Percentiles rank a stretch among this genome's conserved stretches.
phyloP scores from a whole-genome alignment of 2,329 filamentous ascomycete species.

The Monosporascus sp. region DNA sequence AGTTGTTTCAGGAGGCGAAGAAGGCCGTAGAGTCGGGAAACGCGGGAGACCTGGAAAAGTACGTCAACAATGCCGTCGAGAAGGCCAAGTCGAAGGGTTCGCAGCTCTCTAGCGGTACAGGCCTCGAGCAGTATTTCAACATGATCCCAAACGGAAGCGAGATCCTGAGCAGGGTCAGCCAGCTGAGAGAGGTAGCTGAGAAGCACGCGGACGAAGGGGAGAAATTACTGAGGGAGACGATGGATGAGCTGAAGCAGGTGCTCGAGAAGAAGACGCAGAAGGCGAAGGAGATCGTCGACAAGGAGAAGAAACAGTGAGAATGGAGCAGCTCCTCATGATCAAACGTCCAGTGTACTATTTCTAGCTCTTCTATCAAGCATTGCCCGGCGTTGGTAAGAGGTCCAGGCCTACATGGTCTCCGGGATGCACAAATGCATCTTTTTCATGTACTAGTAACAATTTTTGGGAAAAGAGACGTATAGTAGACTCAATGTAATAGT shows the following conservation, averaged over 20 bases:
- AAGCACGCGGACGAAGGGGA: constrained; percentile 67
- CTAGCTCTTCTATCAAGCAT: no score
- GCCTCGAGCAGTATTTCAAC: constrained; percentile 58
- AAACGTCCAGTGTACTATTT: no score
- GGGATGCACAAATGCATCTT: no score
- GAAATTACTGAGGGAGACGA: constrained; percentile 62
- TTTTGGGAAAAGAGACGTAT: no score
- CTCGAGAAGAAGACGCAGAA: constrained; percentile 54
- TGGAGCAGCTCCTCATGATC: not conserved
- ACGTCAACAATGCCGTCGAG: constrained; percentile 52
- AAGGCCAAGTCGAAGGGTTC: constrained; percentile 52
- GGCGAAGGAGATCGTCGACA: constrained; percentile 53
- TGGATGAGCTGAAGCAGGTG: constrained; percentile 61
- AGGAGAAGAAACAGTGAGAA: constrained; percentile 42
- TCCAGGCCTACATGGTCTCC: no score
- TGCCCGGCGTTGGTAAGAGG: no score
- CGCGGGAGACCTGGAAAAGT: constrained; percentile 52
- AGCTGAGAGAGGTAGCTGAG: constrained; percentile 59
- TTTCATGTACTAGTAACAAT: no score
- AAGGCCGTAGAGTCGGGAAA: constrained; percentile 58
- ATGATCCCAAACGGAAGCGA: constrained; percentile 60
- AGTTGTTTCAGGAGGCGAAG: constrained; percentile 59
- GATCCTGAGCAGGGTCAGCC: constrained; percentile 60
- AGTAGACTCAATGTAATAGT: no score
- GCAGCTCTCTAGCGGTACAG: constrained; percentile 32